Percentiles rank a stretch among this genome's conserved stretches.
phyloP scores from a whole-genome alignment of 2,329 filamentous ascomycete species.

The Metarhizium humberi region DNA sequence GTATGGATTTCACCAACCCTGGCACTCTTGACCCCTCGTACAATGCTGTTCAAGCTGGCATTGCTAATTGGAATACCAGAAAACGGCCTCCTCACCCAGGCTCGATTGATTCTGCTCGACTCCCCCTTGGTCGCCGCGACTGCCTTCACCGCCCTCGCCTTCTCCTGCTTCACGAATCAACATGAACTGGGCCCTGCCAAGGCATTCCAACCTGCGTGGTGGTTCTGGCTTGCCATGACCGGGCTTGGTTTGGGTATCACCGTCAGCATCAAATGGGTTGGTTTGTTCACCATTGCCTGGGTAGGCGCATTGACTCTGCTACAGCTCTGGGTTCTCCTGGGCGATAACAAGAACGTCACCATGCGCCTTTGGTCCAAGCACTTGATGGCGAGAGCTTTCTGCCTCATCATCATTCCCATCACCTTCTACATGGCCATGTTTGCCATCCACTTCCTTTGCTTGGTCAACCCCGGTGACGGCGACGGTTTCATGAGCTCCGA shows the following conservation, averaged over 20 bases:
- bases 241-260: slow-evolving; percentile 85
- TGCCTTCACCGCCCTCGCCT: slow-evolving; percentile 81
- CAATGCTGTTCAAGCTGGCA: neutral
- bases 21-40: neutral
- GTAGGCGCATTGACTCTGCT: slow-evolving; percentile 82
- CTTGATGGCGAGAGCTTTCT: slow-evolving; percentile 83
- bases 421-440: slow-evolving; percentile 97
- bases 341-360: slow-evolving; percentile 78
- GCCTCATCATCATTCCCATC: slow-evolving; percentile 78
- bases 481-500: slow-evolving; percentile 99
- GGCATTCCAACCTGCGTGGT: slow-evolving; percentile 87
- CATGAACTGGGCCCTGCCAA: slow-evolving; percentile 85
- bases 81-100: slow-evolving; percentile 91
- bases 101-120: slow-evolving; percentile 89
- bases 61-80: slow-evolving; percentile 44
- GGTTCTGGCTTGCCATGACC: slow-evolving; percentile 90
- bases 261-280: slow-evolving; percentile 97
- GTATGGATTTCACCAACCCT: slow-evolving; percentile 39
- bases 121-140: slow-evolving; percentile 91
- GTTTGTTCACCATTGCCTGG: slow-evolving; percentile 97
- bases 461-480: slow-evolving; percentile 90
- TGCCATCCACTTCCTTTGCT: slow-evolving; percentile 87
- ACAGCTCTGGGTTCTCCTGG: slow-evolving; percentile 91
- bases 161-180: slow-evolving; percentile 91
- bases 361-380: slow-evolving; percentile 87